These are phyloP conservation scores for Protomyces gravidus DNA, from an alignment of 1,139 yeast species.

Conservation along the genomic window DNA sequence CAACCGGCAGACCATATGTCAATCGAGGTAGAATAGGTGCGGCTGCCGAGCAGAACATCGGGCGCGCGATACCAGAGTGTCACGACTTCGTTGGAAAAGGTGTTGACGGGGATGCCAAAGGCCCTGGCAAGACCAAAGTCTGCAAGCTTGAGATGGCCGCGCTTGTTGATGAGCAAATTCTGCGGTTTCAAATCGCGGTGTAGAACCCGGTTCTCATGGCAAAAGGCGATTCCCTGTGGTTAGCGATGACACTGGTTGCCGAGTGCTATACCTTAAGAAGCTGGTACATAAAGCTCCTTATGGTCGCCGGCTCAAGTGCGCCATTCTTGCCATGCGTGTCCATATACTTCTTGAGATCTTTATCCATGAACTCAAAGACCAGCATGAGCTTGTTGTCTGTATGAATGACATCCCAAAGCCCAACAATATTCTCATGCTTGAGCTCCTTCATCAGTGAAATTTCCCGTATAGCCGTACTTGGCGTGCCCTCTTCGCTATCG, in stretches of 20 bases:
- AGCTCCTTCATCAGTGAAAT: conserved; percentile 94
- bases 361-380: conserved; percentile 81
- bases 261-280: conserved; percentile 49
- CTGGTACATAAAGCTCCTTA: conserved; percentile 90
- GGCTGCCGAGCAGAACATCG: conserved; percentile 88
- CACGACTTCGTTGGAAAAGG: conserved; percentile 95
- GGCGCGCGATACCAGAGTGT: conserved; percentile 99
- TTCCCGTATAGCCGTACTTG: conserved; percentile 95
- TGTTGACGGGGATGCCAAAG: conserved; percentile 95
- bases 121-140: conserved; percentile 94
- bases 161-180: conserved; percentile 75
- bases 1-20: conserved; percentile 99
- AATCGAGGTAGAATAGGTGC: conserved; percentile 91
- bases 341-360: conserved; percentile 90
- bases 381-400: conserved; percentile 91
- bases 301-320: conserved; percentile 71
- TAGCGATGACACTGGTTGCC: background rate
- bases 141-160: conserved; percentile 90
- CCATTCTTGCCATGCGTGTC: conserved; percentile 77
- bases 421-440: conserved; percentile 88
- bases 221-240: conserved; percentile 68
- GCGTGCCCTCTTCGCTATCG: conserved; percentile 90
- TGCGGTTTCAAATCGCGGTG: conserved; percentile 97
- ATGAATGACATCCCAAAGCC: conserved; percentile 90
- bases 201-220: conserved; percentile 90